Evolutionary conservation across 257 asterid genomes (phyloP), one percentile per base, ranked within the genome.

Genomic region (Henckelia pumila): DNA sequence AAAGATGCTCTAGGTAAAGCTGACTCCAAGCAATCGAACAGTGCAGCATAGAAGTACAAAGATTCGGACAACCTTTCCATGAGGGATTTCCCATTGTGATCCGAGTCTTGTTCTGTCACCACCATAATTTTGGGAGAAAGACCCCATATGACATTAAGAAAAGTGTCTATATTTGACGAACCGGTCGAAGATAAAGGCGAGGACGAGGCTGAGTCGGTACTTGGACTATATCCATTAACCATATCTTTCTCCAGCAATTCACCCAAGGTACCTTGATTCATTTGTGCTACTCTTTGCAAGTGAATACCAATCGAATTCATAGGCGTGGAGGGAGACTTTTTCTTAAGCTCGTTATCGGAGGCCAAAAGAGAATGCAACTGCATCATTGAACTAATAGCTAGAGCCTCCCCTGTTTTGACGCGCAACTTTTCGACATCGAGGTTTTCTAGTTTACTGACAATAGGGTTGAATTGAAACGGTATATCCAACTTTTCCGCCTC

Each of bases 41-140:
- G 67, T 3, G 97, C 95, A 35, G 97, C 94, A 4, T 93, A 93
- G 53, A 78, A 93, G 64, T 93, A 83, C 77, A 93, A 73, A 0
- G 92, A 81, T 73, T 86, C 98, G 0, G 98, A 88, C 7, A 93
- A 67, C 74, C 98, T 90, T 75, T 93, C 98, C 98, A 89, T 90
- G 11, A 93, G 71, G 9, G 75, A 79, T 25, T 81, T 77, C 55
- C 95, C 92, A 3, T 90, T 93, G 76, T 89, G 97, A 55, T 85
- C 89, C 0, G 94, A 81, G 37, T 93, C 97, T 78, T 93, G 98
- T 81, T 93, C 98, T 0, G 94, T 85, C 35, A 93, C 86, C 71
- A 93, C 86, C 96, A 90, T 82, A 7, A 93, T 80, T 75, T 90
- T 93, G 3, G 98, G 98, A 21, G 91, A 86, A 26, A 93, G 64